Base-by-base conservation (phyloP, 2,329 filamentous ascomycete species). In the Diaporthe citrichinensis region DNA sequence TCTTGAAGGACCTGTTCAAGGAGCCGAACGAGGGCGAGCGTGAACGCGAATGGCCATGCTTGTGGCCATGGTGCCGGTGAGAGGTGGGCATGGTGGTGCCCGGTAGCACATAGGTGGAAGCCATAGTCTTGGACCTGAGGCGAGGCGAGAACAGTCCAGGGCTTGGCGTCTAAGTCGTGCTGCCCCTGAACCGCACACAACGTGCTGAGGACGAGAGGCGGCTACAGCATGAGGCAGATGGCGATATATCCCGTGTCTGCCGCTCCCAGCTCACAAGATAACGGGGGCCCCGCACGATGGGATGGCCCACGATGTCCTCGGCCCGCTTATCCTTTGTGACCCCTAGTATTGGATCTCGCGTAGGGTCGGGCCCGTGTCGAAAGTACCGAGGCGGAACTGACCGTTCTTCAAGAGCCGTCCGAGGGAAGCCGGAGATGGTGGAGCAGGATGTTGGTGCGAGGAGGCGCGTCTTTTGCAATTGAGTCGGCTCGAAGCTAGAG, bases 71-170 rank as follows among this genome's bases (percentile, higher is more conserved):
- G 75, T 85, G 85, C 72, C 86, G 83, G 78, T 89, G 86, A 74
- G 85, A 86, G 78, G 87, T 87, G 71, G 87, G 86, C 61, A 89
- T 81, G 53, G 87, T 84, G 49, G 88, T 85, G 49, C 88, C 86
- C n/a, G 89, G 89, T 73, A 91, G 82, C 71, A 86, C 84, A 80
- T 90, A 91, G 31, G 89, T 87, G 51, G 89, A 87, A 76, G 87
- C 85, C 87, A 89, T 89, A 74, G 75, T 83, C 72, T 46, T 58
- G 51, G 25, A 69, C 51, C 71, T 7, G 28, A 31, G 59, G 28
- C 49, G 23, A 31, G 59, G 28, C 49, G 55, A 62, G 58, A 71
- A 51, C 41, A 53, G 68, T 55, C 72, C 36, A 34, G 31, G 41
- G 25, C 55, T 59, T 59, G 39, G 71, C 58, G 49, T 57, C 10